These are phyloP conservation scores for Corymbia calophylla DNA, from an alignment of 441 rosid genomes.

Conservation along the genomic window DNA sequence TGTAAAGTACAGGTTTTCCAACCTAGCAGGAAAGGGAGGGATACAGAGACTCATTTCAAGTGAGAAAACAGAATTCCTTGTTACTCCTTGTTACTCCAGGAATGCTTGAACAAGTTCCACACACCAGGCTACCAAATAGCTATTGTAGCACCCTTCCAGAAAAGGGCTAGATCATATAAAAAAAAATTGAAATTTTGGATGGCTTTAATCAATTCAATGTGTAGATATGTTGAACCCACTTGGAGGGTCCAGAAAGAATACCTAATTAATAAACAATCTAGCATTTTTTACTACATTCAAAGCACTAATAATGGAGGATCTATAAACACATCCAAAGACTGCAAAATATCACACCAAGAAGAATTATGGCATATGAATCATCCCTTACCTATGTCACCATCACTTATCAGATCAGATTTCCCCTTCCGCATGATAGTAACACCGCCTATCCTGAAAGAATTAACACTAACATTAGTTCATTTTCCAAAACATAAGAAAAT, in stretches of 20 bases:
- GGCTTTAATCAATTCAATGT: not conserved
- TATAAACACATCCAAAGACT: not conserved
- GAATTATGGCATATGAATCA: not conserved
- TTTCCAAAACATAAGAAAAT: not conserved
- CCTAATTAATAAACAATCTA: not conserved
- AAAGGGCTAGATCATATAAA: not conserved
- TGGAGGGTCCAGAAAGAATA: not conserved
- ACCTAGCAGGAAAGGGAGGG: not conserved
- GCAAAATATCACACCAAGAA: not conserved
- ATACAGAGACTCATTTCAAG: not conserved
- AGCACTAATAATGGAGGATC: not conserved
- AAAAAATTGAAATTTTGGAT: not conserved
- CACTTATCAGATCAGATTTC: constrained; percentile 69
- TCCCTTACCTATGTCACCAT: constrained; percentile 67
- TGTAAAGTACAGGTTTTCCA: not conserved
- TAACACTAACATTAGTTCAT: constrained; percentile 5
- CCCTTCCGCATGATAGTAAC: constrained; percentile 84
- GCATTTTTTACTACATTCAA: not conserved
- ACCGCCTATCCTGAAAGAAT: constrained; percentile 64
- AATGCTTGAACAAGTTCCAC: not conserved
- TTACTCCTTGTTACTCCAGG: not conserved
- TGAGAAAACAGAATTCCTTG: not conserved
- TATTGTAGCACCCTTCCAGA: not conserved
- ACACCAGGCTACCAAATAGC: not conserved
- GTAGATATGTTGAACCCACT: not conserved